Evolutionary conservation across 1,284 basidiomycete species (phyloP), one percentile per base, ranked within the genome.

Genomic region (Puccinia coronata): DNA sequence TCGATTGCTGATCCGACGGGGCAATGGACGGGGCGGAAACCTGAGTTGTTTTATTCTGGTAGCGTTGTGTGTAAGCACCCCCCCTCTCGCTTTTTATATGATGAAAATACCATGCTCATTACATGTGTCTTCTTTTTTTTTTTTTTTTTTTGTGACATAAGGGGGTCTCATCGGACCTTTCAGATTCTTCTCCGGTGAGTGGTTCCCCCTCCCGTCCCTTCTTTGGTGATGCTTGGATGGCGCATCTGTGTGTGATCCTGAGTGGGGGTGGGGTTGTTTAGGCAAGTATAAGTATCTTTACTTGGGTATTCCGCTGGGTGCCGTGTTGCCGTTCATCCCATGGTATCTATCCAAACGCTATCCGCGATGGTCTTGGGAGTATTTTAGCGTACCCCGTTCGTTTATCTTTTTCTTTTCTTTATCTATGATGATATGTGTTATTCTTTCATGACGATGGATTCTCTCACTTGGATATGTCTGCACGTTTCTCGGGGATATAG

Each of bases 231-330:
- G n/a, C n/a, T n/a, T n/a, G n/a, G n/a, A n/a, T n/a, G n/a, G n/a
- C n/a, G n/a, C n/a, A n/a, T n/a, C n/a, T n/a, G n/a, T n/a, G n/a
- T n/a, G n/a, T n/a, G n/a, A n/a, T n/a, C n/a, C n/a, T n/a, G n/a
- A n/a, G n/a, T n/a, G 84, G 34, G 0, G n/a, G n/a, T n/a, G 67
- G 36, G n/a, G 16, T 71, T n/a, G 5, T 16, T 55, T 25, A 80
- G 78, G 78, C 20, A 80, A 80, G 51, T 80, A 80, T 57, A 69
- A 57, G 55, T 28, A 47, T 14, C 59, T 82, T 12, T 83, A 84
- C 74, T 82, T 82, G 82, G 85, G 85, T 41, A 85, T 86, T 80
- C 82, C 83, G 11, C 67, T 84, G 55, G 85, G 85, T 18, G 83
- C 82, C 5, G 14, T 84, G 20, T 75, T 86, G 0, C 85, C 85